These are phyloP conservation scores for Scutellaria baicalensis DNA, from an alignment of 257 asterid species.

Conservation along the genomic window DNA sequence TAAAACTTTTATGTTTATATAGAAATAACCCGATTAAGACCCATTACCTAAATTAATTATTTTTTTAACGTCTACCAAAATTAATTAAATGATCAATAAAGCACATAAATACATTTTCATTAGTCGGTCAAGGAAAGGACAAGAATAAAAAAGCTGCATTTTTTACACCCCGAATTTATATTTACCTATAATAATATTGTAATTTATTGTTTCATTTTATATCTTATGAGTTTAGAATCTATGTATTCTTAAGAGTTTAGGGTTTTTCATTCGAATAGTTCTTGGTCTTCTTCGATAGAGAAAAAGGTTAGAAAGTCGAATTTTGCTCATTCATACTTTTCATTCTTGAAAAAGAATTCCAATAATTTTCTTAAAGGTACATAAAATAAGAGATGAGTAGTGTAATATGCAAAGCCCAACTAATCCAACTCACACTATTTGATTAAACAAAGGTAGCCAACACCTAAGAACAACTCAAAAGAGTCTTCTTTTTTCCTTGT, in stretches of 20 bases:
- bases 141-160: too few species aligned
- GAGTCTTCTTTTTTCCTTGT: conserved; percentile 16
- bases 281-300: too few species aligned
- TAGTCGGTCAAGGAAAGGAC: too few species aligned
- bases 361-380: background rate
- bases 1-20: background rate
- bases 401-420: conserved; percentile 28
- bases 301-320: too few species aligned
- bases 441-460: conserved; percentile 32
- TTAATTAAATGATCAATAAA: conserved; percentile 1
- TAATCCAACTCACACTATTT: conserved; percentile 33
- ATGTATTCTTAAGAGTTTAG: too few species aligned
- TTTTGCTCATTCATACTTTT: too few species aligned
- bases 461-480: conserved; percentile 58
- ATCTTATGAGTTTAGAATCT: too few species aligned
- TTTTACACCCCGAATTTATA: too few species aligned
- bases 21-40: conserved; percentile 22
- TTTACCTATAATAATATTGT: too few species aligned
- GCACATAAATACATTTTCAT: background rate
- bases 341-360: too few species aligned
- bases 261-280: too few species aligned
- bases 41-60: conserved; percentile 22
- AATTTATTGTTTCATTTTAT: background rate
- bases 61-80: background rate
- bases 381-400: conserved; percentile 7